Evolutionary conservation across 108 stramenopile species (phyloP), one percentile per base, ranked within the genome.

Genomic region (Asterionellopsis glacialis): DNA sequence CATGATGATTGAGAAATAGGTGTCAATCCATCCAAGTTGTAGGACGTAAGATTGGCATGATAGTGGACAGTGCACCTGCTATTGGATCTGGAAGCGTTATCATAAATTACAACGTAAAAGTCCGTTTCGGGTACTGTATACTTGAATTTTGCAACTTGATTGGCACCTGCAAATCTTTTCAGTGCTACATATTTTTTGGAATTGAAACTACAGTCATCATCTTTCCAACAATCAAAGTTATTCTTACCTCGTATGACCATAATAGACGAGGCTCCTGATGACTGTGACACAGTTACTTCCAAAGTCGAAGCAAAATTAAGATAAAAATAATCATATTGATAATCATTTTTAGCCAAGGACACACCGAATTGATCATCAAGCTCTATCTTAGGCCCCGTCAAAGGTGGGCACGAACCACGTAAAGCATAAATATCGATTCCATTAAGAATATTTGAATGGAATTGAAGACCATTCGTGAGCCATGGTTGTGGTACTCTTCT

Each of bases 301-400:
- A 64, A 16, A 11, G 40, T 42, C 9, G 64, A 64, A 1, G 55
- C 64, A 12, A 11, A 43, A 22, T 64, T 64, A 21, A 64, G 54
- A 48, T 27, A 64, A 24, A 64, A 64, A 48, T 64, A 64, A 55
- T 64, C 64, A 44, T 44, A 64, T 33, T 64, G 64, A 43, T 55
- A 64, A 16, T 64, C 64, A 13, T 43, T 40, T 21, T 14, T 15
- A 1, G 39, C 21, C 11, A 64, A 45, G 18, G 23, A 38, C 1
- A 64, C 21, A 23, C 13, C 44, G 1, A 23, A n/a, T 10, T 24
- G 9, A 9, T 64, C 54, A 11, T 10, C 1, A 9, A 64, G 13
- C 11, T 23, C n/a, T 9, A 42, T 16, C 1, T 21, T 39, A 16
- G 64, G 64, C 21, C 64, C 64, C 9, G 52, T 64, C 14, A 64